These are phyloP conservation scores for Entoloma clypeatum DNA, from an alignment of 1,284 basidiomycete genomes.

Conservation along the genomic window DNA sequence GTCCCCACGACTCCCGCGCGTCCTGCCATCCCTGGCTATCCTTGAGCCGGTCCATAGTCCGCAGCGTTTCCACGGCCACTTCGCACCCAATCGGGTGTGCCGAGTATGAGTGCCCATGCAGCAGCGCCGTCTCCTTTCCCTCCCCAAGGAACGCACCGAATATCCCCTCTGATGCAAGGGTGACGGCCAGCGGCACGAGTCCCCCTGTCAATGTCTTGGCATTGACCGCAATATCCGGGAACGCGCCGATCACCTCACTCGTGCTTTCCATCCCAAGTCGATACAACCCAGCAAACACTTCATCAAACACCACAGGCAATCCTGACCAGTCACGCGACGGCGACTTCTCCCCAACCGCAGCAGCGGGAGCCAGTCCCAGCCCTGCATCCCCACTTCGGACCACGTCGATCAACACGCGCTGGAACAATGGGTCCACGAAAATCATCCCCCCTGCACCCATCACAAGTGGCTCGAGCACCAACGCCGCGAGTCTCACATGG, in stretches of 20 bases:
- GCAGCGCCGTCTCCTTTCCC: conserved; percentile 78
- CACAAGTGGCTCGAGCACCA: conserved; percentile 90
- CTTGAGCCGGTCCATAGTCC: conserved; percentile 54
- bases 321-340: conserved; percentile 58
- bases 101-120: conserved; percentile 96
- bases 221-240: conserved; percentile 87
- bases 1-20: conserved; percentile 41
- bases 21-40: conserved; percentile 51
- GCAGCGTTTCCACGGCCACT: conserved; percentile 81
- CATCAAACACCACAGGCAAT: conserved; percentile 92
- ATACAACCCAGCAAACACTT: conserved; percentile 92
- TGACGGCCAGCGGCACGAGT: conserved; percentile 82
- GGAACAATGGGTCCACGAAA: conserved; percentile 97
- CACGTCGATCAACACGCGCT: conserved; percentile 81
- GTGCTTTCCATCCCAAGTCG: conserved; percentile 77
- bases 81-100: conserved; percentile 91
- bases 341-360: background rate
- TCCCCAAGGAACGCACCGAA: conserved; percentile 79
- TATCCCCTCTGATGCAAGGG: conserved; percentile 76
- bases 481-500: conserved; percentile 53
- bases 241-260: conserved; percentile 61
- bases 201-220: conserved; percentile 97
- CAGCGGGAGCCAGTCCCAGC: conserved; percentile 10
- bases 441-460: conserved; percentile 98
- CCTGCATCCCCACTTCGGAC: conserved; percentile 49